These are phyloP conservation scores for Lipomyces lipofer DNA, from an alignment of 805 yeast genomes.

Conservation along the genomic window DNA sequence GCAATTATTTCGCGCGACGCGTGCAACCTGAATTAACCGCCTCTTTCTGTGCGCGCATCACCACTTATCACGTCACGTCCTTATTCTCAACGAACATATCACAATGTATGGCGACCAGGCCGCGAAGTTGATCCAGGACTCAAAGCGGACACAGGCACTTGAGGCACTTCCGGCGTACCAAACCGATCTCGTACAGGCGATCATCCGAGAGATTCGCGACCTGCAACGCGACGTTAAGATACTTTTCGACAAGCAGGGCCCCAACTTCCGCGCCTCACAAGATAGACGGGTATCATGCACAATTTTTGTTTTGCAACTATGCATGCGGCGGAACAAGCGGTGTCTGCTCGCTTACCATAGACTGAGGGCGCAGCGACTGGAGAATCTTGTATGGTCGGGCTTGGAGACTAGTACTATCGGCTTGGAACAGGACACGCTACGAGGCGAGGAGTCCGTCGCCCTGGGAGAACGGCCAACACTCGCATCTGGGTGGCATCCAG, in stretches of 20 bases:
- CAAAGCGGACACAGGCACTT: conserved; percentile 71
- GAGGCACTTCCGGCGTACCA: conserved; percentile 69
- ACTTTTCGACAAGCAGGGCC: conserved; percentile 36
- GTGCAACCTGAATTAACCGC: background rate
- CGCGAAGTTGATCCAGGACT: conserved; percentile 78
- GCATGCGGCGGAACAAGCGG: conserved; percentile 85
- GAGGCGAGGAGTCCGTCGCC: background rate
- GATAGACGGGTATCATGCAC: conserved; percentile 40
- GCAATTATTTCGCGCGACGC: background rate
- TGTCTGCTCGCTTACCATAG: conserved; percentile 83
- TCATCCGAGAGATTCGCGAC: conserved; percentile 65
- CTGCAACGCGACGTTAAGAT: conserved; percentile 54
- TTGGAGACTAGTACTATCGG: conserved; percentile 31
- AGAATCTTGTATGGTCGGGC: conserved; percentile 34
- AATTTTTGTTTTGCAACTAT: conserved; percentile 64
- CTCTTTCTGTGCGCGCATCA: background rate
- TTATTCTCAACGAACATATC: no score
- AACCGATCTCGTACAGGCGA: conserved; percentile 65
- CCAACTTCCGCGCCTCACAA: conserved; percentile 33
- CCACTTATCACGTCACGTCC: no score
- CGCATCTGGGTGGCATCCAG: conserved; percentile 52
- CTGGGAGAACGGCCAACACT: conserved; percentile 32
- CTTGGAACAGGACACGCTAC: conserved; percentile 43
- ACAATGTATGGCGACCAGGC: conserved; percentile 88
- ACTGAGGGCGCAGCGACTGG: conserved; percentile 66